Base-by-base conservation (phyloP, 2,329 filamentous ascomycete species). In the Leptographium galeiforme region DNA sequence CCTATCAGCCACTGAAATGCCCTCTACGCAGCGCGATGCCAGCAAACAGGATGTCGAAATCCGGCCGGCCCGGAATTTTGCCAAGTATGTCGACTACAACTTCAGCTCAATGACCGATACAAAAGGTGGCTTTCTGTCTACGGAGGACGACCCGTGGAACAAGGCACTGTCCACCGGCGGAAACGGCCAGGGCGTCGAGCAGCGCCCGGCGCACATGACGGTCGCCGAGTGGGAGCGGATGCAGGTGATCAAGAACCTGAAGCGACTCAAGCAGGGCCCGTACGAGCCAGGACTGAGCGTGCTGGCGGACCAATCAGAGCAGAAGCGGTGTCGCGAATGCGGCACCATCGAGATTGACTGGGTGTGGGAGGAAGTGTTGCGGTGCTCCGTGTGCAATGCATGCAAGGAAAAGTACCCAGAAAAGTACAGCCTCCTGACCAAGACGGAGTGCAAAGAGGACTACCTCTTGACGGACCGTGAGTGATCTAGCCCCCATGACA, bases 41-140 rank as follows among this genome's bases (percentile, higher is more conserved):
- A 86, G 81, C 49, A 70, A 68, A 8, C 59, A 63, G 0, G 65
- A 57, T 25, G 61, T 64, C 47, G 66, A 70, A 6, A 82, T 94
- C 50, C 82, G 82, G 53, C 85, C 91, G 0, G 87, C 88, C 41
- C 80, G 83, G 63, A 96, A 94, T 63, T 96, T 97, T 61, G 82
- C 87, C 56, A 91, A 93, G 66, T 97, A 86, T 65, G 90, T 98
- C 63, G 93, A 98, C 64, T 97, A 96, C 70, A 93, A 98, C 67
- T 93, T 98, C 70, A 91, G 87, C 65, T 86, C 91, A 70, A 97
- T 98, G 89, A 94, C 85, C 8, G 93, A 98, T 67, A 97, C 91
- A 1, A 96, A 96, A 65, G 93, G 93, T 57, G 93, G 93, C 0
- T 98, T 98, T 68, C 70, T 98, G 59, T 87, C 85, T n/a, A 78